phyloP scores from a whole-genome alignment of 2,329 filamentous ascomycete genomes.

The Exophiala xenobiotica region DNA sequence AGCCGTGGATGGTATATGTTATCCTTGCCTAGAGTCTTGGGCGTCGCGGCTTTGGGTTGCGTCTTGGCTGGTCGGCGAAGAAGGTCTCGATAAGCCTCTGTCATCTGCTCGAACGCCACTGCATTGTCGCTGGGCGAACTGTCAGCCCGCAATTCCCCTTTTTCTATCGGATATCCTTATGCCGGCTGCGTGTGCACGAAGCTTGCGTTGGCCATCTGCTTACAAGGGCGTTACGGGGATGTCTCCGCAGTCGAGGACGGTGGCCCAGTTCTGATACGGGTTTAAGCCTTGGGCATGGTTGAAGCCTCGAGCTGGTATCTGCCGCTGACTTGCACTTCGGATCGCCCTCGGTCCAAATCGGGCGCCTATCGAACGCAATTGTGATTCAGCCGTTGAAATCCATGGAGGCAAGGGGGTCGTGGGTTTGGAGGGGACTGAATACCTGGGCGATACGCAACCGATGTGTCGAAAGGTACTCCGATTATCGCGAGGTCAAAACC shows the following conservation, averaged over 20 bases:
- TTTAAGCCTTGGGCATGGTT: constrained; percentile 80
- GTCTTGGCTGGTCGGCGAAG: constrained; percentile 1
- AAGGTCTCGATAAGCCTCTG: constrained; percentile 56
- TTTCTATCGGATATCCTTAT: no score
- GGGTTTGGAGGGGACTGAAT: constrained; percentile 47
- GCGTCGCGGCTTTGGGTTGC: constrained; percentile 1
- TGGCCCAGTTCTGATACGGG: constrained; percentile 76
- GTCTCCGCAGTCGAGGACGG: constrained; percentile 82
- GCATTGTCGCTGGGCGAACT: constrained; percentile 70
- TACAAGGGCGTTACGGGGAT: constrained; percentile 76
- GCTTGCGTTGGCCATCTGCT: no score
- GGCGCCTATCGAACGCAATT: constrained; percentile 48
- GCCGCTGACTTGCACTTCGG: constrained; percentile 37
- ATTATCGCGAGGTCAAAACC: constrained; percentile 54
- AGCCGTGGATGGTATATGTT: constrained; percentile 67
- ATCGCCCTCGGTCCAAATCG: constrained; percentile 10
- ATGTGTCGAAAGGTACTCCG: constrained; percentile 36
- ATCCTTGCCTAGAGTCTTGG: constrained; percentile 31
- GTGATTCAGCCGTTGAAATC: no score
- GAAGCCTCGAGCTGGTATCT: constrained; percentile 75
- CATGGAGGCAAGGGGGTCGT: constrained; percentile 28
- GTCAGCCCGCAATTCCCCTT: no score
- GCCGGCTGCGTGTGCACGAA: no score
- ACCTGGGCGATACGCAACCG: constrained; percentile 39
- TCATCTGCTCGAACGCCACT: constrained; percentile 82